Base-by-base conservation (phyloP, 2,329 filamentous ascomycete genomes). In the Penicillium corylophilum region DNA sequence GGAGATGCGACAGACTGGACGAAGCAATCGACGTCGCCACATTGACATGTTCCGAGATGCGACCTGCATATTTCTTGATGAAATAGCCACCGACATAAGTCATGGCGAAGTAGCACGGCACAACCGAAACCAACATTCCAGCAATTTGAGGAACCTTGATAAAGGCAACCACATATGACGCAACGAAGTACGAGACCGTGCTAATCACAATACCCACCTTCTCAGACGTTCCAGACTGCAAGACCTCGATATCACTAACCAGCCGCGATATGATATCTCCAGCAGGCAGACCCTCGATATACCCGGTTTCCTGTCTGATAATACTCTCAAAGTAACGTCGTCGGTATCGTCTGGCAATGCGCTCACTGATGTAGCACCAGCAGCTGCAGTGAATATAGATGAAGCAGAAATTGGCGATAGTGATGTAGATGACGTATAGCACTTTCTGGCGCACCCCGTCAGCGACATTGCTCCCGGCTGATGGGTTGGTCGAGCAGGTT, bases 191-290 rank as follows among this genome's bases (percentile, higher is more conserved):
- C 2, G 83, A 82, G 15, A 82, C 67, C 40, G 79, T 84, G 23
- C 79, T 77, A 10, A 89, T 76, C 56, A 82, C 80, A 26, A 87
- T 79, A 42, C 85, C 85, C 13, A 87, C 85, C 66, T 89, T 89
- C 67, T 88, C 86, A 2, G 82, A 85, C 0, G 85, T 87, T 8
- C 86, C 86, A 0, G 80, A 78, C 64, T 87, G 85, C 42, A 89
- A 81, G 1, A 81, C 80, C 53, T 84, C 79, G 31, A 88, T 84
- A 60, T 89, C 85, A 46, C 78, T 77, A 58, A 85, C 83, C 44
- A 89, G 77, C 4, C 85, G 77, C 3, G 82, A 81, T 2, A 81
- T 77, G 7, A 87, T 80, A 66, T 87, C 82, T 10, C 84, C 85
- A 0, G 83, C 77, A 36, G 82, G 78, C 5, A 84, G 74, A 8